Evolutionary conservation across 306 rosid species (phyloP).

Genomic region (Fragaria vesca): DNA sequence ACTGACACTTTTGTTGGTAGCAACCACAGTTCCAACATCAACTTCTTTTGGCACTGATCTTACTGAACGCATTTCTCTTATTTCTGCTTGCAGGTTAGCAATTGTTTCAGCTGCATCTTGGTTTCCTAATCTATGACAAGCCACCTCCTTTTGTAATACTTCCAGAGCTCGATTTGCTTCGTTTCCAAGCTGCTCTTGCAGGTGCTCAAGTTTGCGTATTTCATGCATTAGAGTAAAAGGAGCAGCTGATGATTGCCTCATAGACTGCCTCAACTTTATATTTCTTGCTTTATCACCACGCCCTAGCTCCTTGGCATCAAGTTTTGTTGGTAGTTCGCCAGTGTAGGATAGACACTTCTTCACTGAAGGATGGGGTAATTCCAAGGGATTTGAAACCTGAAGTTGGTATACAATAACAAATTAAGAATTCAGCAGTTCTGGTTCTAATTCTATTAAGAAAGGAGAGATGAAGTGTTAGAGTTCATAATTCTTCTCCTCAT

Average conservation of each 20-base stretch:
- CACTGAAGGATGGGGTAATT: constrained; percentile 55
- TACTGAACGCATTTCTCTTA: constrained; percentile 82
- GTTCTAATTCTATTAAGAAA: constrained; percentile 3
- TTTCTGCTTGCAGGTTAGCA: constrained; percentile 93
- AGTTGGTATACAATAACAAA: not conserved
- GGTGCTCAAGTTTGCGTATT: constrained; percentile 98
- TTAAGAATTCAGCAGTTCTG: constrained; percentile 6
- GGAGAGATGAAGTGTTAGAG: not conserved
- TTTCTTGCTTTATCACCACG: constrained; percentile 56
- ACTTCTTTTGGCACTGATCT: constrained; percentile 58
- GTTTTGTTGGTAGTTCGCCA: constrained; percentile 53
- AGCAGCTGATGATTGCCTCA: constrained; percentile 93
- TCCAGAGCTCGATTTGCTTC: constrained; percentile 97
- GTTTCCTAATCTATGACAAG: constrained; percentile 96
- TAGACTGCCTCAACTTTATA: constrained; percentile 72
- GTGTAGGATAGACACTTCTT: constrained; percentile 90
- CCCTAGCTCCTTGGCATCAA: constrained; percentile 44
- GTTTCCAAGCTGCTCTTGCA: constrained; percentile 97
- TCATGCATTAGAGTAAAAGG: constrained; percentile 98
- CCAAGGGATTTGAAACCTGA: constrained; percentile 61
- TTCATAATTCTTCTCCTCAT: too few relatives aligned
- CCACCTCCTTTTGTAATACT: constrained; percentile 95
- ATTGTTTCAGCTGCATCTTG: constrained; percentile 99
- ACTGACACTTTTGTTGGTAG: constrained; percentile 79
- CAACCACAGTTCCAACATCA: constrained; percentile 70